Conservation (phyloP, 2,329 filamentous ascomycete genomes). For the Fusarium sp. region DNA sequence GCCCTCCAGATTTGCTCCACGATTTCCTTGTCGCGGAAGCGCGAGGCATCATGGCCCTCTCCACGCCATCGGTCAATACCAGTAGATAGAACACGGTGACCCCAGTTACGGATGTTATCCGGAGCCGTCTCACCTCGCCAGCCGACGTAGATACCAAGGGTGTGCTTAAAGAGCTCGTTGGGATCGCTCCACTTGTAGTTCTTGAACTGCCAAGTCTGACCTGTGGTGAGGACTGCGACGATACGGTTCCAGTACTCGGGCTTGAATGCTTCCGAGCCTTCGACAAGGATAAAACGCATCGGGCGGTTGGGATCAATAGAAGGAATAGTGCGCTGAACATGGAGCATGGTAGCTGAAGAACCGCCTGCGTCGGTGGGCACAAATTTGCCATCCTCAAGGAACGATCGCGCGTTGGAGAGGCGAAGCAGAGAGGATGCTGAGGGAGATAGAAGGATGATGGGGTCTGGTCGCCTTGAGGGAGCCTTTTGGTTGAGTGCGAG, state of each 20-base stretch:
- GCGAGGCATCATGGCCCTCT: slow-evolving; percentile 67
- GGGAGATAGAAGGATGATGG: slow-evolving; percentile 96
- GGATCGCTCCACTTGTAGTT: slow-evolving; percentile 96
- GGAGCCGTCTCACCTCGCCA: slow-evolving; percentile 90
- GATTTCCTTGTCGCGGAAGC: slow-evolving; percentile 91
- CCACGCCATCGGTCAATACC: slow-evolving; percentile 87
- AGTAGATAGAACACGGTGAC: slow-evolving; percentile 83
- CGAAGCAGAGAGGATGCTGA: slow-evolving; percentile 95
- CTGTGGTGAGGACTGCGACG: slow-evolving; percentile 96
- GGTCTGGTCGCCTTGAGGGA: slow-evolving; percentile 72
- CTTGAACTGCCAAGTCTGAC: slow-evolving; percentile 99
- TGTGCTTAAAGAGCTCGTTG: slow-evolving; percentile 89
- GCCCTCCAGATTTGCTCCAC: slow-evolving; percentile 93
- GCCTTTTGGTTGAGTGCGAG: slow-evolving; percentile 69
- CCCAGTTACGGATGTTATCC: slow-evolving; percentile 85
- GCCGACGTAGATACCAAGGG: slow-evolving; percentile 89
- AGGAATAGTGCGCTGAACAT: slow-evolving; percentile 84
- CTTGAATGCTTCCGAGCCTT: slow-evolving; percentile 94
- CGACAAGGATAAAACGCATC: slow-evolving; percentile 94
- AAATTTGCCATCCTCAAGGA: slow-evolving; percentile 89
- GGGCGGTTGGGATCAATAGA: slow-evolving; percentile 78
- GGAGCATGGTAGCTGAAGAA: slow-evolving; percentile 83
- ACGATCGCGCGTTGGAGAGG: slow-evolving; percentile 95
- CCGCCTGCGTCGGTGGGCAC: slow-evolving; percentile 80
- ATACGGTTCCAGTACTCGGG: slow-evolving; percentile 98